Evolutionary conservation across 2,329 filamentous ascomycete genomes (phyloP), one percentile per base, ranked within the genome.

Genomic region (Uncinocarpus reesii): DNA sequence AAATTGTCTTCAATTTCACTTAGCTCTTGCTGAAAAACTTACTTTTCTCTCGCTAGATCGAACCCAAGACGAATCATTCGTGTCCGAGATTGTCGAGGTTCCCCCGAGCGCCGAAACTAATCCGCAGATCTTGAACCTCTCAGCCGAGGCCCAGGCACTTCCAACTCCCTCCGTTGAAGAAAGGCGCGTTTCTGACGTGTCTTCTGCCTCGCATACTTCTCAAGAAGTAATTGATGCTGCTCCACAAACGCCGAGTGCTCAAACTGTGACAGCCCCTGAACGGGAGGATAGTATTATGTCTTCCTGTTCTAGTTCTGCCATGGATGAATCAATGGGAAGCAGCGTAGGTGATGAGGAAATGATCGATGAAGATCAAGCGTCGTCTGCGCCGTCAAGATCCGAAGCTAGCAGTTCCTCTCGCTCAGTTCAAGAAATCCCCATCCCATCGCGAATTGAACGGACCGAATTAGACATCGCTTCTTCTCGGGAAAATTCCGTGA

Each of bases 261-360:
- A 38, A 60, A 36, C 36, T 26, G 15, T 18, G 35, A 42, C 44
- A 48, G 11, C 15, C 23, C 20, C 20, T 21, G 38, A 35, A 18
- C 52, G 53, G 7, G 37, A 49, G 15, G 52, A 42, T 28, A 47
- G 52, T 15, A 56, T 55, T 34, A 26, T 51, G 6, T 51, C 53
- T 10, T 55, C 57, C 11, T 49, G 52, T 44, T 61, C 60, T n/a
- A 60, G 61, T 10, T 67, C 65, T 4, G 57, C 64, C 18, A 66
- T 69, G 65, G 62, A 67, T 51, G 65, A 67, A 50, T 67, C 65
- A 40, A 58, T 54, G 37, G 62, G 62, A 45, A 58, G 57, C 20
- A 47, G 35, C 15, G 31, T 34, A 29, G 50, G 50, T 18, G 46
- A 49, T 24, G 28, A 37, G 32, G 36, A 40, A 4, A 32, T 18